Percentiles rank a stretch among this genome's conserved stretches.
Conservation (phyloP, 2,329 filamentous ascomycete species). For the Fusarium fracticaudum region DNA sequence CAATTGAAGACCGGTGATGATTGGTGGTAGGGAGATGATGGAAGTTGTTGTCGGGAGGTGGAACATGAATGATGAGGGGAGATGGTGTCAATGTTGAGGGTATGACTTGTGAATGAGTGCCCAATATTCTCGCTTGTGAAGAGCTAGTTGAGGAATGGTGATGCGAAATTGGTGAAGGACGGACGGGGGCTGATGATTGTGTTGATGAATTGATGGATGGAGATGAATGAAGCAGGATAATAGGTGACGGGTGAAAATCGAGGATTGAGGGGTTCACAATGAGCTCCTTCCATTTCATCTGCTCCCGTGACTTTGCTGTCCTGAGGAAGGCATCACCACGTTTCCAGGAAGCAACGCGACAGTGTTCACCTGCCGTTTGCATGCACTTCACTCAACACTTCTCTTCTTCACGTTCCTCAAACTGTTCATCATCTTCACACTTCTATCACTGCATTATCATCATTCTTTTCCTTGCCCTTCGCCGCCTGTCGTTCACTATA, state of each 20-base stretch:
- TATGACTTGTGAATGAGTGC: not conserved
- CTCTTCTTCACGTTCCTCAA: not conserved
- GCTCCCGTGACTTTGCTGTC: not conserved
- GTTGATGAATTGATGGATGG: not conserved
- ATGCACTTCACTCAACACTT: not conserved
- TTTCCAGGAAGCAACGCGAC: not conserved
- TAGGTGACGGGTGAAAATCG: not conserved
- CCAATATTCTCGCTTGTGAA: not conserved
- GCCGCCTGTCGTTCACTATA: not conserved
- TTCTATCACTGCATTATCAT: not conserved
- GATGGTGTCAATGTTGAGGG: not conserved
- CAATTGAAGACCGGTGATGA: not conserved
- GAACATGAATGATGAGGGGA: too few relatives aligned
- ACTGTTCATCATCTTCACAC: conserved; percentile 1
- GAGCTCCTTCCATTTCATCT: not conserved
- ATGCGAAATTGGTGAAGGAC: too few relatives aligned
- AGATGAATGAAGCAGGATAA: not conserved
- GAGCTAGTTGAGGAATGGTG: not conserved
- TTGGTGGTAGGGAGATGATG: not conserved
- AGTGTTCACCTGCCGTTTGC: not conserved
- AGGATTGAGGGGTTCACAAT: not conserved
- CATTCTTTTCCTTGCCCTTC: not conserved
- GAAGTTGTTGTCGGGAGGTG: not conserved
- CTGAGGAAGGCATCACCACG: not conserved
- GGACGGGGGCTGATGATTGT: not conserved